Percentiles rank a stretch among this genome's conserved stretches.
phyloP scores from a whole-genome alignment of 106 monocot genomes.

The Apostasia shenzhenica region DNA sequence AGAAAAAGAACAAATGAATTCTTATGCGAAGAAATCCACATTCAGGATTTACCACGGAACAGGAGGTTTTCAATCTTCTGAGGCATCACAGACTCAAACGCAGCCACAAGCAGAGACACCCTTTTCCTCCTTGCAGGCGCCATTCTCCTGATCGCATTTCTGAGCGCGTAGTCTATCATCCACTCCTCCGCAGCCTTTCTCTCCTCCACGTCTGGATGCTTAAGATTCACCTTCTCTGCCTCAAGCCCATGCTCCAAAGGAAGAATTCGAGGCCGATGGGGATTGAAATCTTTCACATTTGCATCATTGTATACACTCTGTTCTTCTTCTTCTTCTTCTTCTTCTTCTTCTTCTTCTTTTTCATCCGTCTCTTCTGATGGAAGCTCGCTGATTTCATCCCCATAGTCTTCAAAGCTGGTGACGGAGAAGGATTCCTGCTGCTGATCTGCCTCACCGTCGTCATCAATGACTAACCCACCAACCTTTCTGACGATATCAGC shows the following conservation, averaged over 20 bases:
- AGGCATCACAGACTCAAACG: conserved; percentile 50
- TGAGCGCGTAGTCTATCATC: conserved; percentile 69
- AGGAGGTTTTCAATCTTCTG: neutral
- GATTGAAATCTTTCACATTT: conserved; percentile 21
- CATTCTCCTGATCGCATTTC: conserved; percentile 31
- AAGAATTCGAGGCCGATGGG: conserved; percentile 29
- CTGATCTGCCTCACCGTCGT: conserved; percentile 19
- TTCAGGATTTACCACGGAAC: too few relatives aligned
- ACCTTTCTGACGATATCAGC: neutral
- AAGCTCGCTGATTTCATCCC: conserved; percentile 23
- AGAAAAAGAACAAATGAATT: too few relatives aligned
- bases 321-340: conserved; percentile 1
- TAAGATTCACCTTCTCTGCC: conserved; percentile 53
- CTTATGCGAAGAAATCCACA: too few relatives aligned
- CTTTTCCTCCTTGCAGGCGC: conserved; percentile 47
- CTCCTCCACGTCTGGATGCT: conserved; percentile 42
- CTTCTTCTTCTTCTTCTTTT: conserved; percentile 3
- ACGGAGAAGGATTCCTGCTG: conserved; percentile 9
- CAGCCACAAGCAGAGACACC: conserved; percentile 61
- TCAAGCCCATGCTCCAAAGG: conserved; percentile 29
- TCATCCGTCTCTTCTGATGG: conserved; percentile 14
- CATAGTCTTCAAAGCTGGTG: conserved; percentile 9
- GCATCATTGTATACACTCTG: neutral
- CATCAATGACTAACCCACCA: conserved; percentile 43
- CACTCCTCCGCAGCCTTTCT: conserved; percentile 67